Conservation (phyloP, 1,284 basidiomycete genomes). For the Cryptococcus maquisensis region DNA sequence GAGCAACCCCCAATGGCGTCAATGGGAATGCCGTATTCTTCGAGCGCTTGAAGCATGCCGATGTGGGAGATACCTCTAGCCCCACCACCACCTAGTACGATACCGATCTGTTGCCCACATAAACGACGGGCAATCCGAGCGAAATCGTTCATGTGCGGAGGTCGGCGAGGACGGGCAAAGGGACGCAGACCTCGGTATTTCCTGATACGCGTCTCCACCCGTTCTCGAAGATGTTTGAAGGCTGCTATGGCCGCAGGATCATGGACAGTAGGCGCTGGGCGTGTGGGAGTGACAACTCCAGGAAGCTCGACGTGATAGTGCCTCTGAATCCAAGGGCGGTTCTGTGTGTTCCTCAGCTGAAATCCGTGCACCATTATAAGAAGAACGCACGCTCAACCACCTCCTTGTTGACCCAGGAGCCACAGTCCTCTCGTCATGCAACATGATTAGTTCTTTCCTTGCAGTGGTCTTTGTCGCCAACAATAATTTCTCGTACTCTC, state of each 20-base stretch:
- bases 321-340: slow-evolving; percentile 76
- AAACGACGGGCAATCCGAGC: slow-evolving; percentile 83
- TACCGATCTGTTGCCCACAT: slow-evolving; percentile 87
- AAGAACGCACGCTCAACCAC: slow-evolving; percentile 76
- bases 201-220: slow-evolving; percentile 81
- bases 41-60: slow-evolving; percentile 81
- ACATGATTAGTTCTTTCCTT: slow-evolving; percentile 87
- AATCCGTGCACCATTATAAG: not conserved
- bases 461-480: slow-evolving; percentile 94
- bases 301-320: slow-evolving; percentile 48
- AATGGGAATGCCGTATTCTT: slow-evolving; percentile 88
- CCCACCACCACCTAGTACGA: slow-evolving; percentile 93
- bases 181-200: slow-evolving; percentile 72
- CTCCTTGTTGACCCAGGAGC: slow-evolving; percentile 86
- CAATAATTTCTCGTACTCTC: slow-evolving; percentile 83
- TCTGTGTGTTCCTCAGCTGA: slow-evolving; percentile 51
- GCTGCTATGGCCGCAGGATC: slow-evolving; percentile 87
- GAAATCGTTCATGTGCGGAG: slow-evolving; percentile 85
- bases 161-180: slow-evolving; percentile 66
- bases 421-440: slow-evolving; percentile 88
- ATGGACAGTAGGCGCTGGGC: slow-evolving; percentile 57
- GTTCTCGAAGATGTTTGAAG: slow-evolving; percentile 69
- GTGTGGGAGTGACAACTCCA: slow-evolving; percentile 57
- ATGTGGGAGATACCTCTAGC: slow-evolving; percentile 92
- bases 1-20: slow-evolving; percentile 82